Conservation (phyloP, 345 rosid genomes). For the Gossypium australe region DNA sequence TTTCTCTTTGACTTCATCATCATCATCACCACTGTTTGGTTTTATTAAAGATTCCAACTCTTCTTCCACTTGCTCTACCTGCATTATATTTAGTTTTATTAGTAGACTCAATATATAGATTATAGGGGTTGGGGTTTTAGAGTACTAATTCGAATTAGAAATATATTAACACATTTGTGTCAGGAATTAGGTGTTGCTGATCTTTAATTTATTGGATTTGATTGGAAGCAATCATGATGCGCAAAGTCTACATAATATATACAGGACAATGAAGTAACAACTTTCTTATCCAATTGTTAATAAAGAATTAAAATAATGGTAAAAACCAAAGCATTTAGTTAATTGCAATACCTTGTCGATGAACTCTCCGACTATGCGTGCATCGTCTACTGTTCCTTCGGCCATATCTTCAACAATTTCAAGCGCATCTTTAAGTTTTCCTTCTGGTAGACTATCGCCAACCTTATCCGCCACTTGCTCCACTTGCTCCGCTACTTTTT, state of each 20-base stretch:
- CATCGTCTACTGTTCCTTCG: conserved; percentile 33
- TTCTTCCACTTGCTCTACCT: conserved; percentile 2
- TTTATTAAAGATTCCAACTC: not conserved
- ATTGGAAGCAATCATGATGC: too few species aligned
- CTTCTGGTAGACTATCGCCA: conserved; percentile 37
- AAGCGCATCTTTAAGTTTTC: conserved; percentile 31
- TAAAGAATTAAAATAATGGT: not conserved
- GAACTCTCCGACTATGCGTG: conserved; percentile 28
- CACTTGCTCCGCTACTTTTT: conserved; percentile 44
- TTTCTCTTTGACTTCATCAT: not conserved
- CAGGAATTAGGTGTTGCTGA: not conserved
- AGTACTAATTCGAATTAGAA: too few species aligned
- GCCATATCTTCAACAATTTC: conserved; percentile 34
- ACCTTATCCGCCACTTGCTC: conserved; percentile 43
- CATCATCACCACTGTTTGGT: not conserved
- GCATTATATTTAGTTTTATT: not conserved
- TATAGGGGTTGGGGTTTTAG: too few species aligned
- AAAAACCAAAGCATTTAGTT: not conserved
- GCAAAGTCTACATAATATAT: too few species aligned
- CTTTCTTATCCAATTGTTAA: not conserved
- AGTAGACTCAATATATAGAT: not conserved
- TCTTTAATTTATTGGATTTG: not conserved
- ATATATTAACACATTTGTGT: not conserved
- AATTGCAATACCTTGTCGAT: conserved; percentile 40
- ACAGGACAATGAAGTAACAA: not conserved